phyloP scores from a whole-genome alignment of 805 yeast genomes.

The Candida dajiaensis region DNA sequence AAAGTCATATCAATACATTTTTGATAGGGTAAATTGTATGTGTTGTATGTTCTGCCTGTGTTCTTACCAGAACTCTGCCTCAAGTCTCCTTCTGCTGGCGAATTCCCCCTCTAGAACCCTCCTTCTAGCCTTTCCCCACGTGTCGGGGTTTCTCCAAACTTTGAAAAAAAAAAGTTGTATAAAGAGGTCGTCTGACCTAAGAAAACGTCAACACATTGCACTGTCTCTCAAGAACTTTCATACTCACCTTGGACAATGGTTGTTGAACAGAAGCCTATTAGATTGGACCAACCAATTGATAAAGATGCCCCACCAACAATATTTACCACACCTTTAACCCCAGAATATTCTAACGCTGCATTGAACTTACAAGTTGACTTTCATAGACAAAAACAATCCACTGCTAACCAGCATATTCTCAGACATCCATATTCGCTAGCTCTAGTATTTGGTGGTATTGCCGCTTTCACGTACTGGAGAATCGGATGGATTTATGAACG shows the following conservation, averaged over 20 bases:
- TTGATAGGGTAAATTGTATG: too few relatives aligned
- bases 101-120: neutral
- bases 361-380: constrained; percentile 60
- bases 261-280: constrained; percentile 41
- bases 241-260: neutral
- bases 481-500: constrained; percentile 9
- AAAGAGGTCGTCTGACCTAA: neutral
- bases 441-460: constrained; percentile 8
- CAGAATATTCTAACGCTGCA: constrained; percentile 55
- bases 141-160: neutral
- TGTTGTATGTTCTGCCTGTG: neutral
- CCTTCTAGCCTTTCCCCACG: neutral
- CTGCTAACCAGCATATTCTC: constrained; percentile 33
- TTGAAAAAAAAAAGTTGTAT: neutral
- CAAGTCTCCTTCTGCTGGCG: too few relatives aligned
- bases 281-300: constrained; percentile 51
- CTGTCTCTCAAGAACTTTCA: too few relatives aligned
- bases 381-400: constrained; percentile 22
- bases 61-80: neutral
- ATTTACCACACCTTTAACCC: constrained; percentile 41
- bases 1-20: too few relatives aligned
- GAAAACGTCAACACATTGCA: too few relatives aligned
- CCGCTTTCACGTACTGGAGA: constrained; percentile 9
- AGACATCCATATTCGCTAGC: constrained; percentile 36
- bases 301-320: constrained; percentile 47